Evolutionary conservation across 768 basidiomycete species (phyloP).

Genomic region (Collybiopsis confluens): DNA sequence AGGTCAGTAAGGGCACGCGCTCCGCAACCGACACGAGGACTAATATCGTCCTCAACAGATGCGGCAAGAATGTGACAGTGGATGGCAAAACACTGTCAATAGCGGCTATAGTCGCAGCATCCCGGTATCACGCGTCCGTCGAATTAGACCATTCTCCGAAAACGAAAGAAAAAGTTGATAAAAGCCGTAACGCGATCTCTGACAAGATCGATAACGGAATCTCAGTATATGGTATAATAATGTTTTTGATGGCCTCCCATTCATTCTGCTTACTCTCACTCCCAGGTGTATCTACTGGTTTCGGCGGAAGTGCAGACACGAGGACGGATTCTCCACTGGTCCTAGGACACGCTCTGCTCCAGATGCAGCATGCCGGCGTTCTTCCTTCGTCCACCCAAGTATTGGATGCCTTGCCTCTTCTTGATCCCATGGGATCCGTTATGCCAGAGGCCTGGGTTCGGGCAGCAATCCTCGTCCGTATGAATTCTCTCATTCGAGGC

Average conservation of each 20-base stretch:
- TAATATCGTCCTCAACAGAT: constrained; percentile 31
- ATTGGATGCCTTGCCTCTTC: constrained; percentile 58
- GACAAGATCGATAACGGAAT: constrained; percentile 49
- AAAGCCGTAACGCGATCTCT: constrained; percentile 59
- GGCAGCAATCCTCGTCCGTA: constrained; percentile 80
- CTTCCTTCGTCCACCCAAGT: constrained; percentile 52
- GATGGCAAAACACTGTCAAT: constrained; percentile 72
- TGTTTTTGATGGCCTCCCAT: background rate
- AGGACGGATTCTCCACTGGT: constrained; percentile 70
- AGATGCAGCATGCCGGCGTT: constrained; percentile 78
- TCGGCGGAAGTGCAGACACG: constrained; percentile 86
- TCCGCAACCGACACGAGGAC: background rate
- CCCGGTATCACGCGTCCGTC: constrained; percentile 56
- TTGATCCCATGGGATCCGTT: constrained; percentile 61
- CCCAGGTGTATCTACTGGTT: constrained; percentile 44
- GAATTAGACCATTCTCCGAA: constrained; percentile 43
- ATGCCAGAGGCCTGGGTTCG: constrained; percentile 91
- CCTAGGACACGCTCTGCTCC: constrained; percentile 79
- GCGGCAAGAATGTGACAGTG: constrained; percentile 58
- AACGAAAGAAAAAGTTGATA: constrained; percentile 50
- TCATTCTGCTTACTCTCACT: background rate
- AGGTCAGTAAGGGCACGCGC: constrained; percentile 50
- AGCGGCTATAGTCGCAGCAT: constrained; percentile 71
- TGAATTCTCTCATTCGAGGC: constrained; percentile 85
- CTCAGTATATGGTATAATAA: constrained; percentile 1